phyloP scores from a whole-genome alignment of 192 early-diverging fungal species.

The Phlyctochytrium bullatum region DNA sequence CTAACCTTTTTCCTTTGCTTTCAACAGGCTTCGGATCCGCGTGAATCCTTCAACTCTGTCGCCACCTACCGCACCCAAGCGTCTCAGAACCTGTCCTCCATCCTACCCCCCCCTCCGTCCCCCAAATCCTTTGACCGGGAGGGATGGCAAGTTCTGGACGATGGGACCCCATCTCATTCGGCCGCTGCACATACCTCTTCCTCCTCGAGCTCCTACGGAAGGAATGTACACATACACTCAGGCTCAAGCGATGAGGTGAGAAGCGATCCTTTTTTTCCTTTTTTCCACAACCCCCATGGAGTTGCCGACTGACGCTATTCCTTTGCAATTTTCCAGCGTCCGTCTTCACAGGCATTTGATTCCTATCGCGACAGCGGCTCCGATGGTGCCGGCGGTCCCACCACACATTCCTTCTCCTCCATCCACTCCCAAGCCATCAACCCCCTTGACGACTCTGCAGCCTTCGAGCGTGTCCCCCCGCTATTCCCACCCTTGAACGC shows the following conservation, averaged over 20 bases:
- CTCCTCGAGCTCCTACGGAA: conserved; percentile 1
- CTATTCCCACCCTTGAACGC: background rate
- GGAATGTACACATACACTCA: background rate
- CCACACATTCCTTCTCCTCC: background rate
- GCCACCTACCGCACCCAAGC: conserved; percentile 6
- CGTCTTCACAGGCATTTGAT: background rate
- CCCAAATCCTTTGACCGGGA: conserved; percentile 4
- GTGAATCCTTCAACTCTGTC: background rate
- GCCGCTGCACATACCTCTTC: conserved; percentile 2
- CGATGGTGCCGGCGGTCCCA: no score
- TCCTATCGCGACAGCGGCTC: no score
- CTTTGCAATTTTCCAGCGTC: background rate
- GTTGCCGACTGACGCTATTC: no score
- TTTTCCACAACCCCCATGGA: no score
- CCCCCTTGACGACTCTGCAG: background rate
- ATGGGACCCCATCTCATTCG: background rate
- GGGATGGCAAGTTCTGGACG: conserved; percentile 6
- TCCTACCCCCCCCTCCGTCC: conserved; percentile 5
- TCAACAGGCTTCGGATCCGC: background rate
- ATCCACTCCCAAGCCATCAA: background rate
- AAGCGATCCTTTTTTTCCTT: no score
- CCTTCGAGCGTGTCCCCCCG: background rate
- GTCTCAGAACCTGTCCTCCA: conserved; percentile 7
- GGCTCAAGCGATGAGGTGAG: background rate
- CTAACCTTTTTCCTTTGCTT: background rate